Percentiles rank a stretch among this genome's conserved stretches.
These are phyloP conservation scores for Papiliotrema laurentii DNA, from an alignment of 1,284 basidiomycete species.

Conservation along the genomic window DNA sequence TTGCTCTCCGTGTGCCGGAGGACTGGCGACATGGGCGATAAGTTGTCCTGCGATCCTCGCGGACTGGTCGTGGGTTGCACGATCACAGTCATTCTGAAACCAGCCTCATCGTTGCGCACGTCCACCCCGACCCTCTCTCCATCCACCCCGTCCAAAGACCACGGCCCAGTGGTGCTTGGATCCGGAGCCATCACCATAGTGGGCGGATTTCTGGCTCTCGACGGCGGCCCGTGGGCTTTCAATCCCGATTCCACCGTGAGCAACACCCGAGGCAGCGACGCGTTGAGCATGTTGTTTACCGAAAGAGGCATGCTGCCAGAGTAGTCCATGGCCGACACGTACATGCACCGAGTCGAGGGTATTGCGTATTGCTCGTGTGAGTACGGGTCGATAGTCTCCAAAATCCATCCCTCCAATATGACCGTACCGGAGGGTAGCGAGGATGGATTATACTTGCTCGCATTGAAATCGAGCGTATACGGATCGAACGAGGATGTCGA, in stretches of 20 bases:
- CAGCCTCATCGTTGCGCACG: conserved; percentile 28
- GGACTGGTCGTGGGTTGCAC: conserved; percentile 24
- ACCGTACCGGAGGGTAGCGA: conserved; percentile 72
- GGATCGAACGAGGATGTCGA: conserved; percentile 68
- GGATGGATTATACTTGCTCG: conserved; percentile 72
- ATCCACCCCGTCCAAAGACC: conserved; percentile 35
- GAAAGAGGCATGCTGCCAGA: conserved; percentile 80
- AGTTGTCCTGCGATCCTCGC: conserved; percentile 9
- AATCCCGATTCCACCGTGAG: conserved; percentile 66
- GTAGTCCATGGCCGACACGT: conserved; percentile 83
- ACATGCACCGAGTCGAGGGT: conserved; percentile 85
- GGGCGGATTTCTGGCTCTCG: conserved; percentile 63
- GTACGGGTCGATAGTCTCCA: conserved; percentile 96
- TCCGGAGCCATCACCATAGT: conserved; percentile 35
- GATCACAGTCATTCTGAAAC: conserved; percentile 32
- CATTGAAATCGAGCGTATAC: conserved; percentile 54
- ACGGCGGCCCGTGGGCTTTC: conserved; percentile 57
- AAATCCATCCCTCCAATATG: conserved; percentile 90
- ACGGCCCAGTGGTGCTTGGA: conserved; percentile 19
- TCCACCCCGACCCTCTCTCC: conserved; percentile 27
- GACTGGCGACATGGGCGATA: conserved; percentile 20
- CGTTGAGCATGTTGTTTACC: conserved; percentile 83
- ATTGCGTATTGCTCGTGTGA: conserved; percentile 92
- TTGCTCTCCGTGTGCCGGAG: conserved; percentile 31
- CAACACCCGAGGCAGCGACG: conserved; percentile 63